phyloP scores from a whole-genome alignment of 2,329 filamentous ascomycete genomes.

The Claviceps sp. region DNA sequence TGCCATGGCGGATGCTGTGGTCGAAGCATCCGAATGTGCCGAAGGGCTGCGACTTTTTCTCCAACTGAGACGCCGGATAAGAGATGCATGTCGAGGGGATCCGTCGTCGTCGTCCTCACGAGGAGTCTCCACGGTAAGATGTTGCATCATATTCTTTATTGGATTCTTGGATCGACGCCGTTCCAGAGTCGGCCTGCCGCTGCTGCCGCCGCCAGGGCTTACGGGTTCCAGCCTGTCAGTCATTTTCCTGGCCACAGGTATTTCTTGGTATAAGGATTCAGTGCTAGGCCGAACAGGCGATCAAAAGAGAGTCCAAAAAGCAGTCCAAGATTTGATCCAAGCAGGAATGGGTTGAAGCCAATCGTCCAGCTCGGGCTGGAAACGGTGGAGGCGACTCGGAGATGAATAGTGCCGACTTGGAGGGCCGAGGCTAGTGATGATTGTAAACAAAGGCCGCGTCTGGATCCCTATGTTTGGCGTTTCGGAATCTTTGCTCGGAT shows the following conservation, averaged over 20 bases:
- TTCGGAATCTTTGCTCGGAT: background rate
- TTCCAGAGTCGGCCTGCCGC: slow-evolving; percentile 13
- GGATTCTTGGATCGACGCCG: slow-evolving; percentile 22
- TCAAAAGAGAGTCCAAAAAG: background rate
- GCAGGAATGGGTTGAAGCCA: background rate
- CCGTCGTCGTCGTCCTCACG: slow-evolving; percentile 16
- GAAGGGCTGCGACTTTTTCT: slow-evolving; percentile 23
- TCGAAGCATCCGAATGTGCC: slow-evolving; percentile 17
- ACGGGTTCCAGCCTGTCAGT: slow-evolving; percentile 16
- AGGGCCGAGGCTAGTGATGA: background rate
- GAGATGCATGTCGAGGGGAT: slow-evolving; percentile 16
- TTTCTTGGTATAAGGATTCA: background rate
- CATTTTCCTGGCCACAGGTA: slow-evolving; percentile 7
- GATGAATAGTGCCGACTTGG: background rate
- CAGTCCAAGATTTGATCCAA: background rate
- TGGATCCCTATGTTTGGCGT: background rate
- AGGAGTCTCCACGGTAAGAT: slow-evolving; percentile 21
- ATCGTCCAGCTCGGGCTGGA: background rate
- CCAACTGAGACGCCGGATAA: slow-evolving; percentile 24
- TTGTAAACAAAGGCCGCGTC: background rate
- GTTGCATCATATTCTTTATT: slow-evolving; percentile 24
- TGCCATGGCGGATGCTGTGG: slow-evolving; percentile 6
- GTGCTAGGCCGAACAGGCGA: background rate
- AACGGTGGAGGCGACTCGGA: background rate
- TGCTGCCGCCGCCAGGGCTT: slow-evolving; percentile 12